Base-by-base conservation (phyloP, 495 filamentous ascomycete species). In the Umbilicaria muhlenbergii region DNA sequence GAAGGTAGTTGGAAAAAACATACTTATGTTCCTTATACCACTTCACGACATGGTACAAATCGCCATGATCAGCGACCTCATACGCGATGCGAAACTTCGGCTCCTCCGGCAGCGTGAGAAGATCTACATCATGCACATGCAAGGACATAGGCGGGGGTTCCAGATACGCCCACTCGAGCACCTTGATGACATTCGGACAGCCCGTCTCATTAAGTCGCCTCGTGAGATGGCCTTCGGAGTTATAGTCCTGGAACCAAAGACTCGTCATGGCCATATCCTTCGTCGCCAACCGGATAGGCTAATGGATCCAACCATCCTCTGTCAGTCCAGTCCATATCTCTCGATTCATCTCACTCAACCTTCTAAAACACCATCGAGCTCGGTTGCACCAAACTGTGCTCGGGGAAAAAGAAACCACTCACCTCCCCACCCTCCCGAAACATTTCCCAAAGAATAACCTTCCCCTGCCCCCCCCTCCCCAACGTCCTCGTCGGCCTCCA, bases 171-270 rank as follows among this genome's bases (percentile, higher is more conserved):
- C 49, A 52, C 14, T 49, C 52, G 11, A 50, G 32, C 11, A 52
- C 50, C 4, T 31, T 47, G 10, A 55, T 45, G n/a, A 55, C 46
- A 39, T 50, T 50, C 8, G 24, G 38, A 42, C 52, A 55, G 10
- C 52, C 52, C 11, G 28, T 18, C n/a, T 46, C 41, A 19, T 47
- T 52, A 1, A 55, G 38, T 15, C 47, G 32, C 32, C 44, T 35
- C 5, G 51, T 52, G 12, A 55, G 32, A 21, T 43, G 43, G 15
- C 42, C 52, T 47, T 52, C 52, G 14, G 37, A 37, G 19, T 36
- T 38, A 32, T 55, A 52, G 24, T 55, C 52, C 34, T 35, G 7
- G 41, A 41, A 48, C 35, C 35, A 37, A 31, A 47, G 34, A 18
- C n/a, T 6, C 16, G 31, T 38, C 34, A 19, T 36, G 11, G 32